phyloP scores from a whole-genome alignment of 2,329 filamentous ascomycete genomes.

The Penicillium verrucosum region DNA sequence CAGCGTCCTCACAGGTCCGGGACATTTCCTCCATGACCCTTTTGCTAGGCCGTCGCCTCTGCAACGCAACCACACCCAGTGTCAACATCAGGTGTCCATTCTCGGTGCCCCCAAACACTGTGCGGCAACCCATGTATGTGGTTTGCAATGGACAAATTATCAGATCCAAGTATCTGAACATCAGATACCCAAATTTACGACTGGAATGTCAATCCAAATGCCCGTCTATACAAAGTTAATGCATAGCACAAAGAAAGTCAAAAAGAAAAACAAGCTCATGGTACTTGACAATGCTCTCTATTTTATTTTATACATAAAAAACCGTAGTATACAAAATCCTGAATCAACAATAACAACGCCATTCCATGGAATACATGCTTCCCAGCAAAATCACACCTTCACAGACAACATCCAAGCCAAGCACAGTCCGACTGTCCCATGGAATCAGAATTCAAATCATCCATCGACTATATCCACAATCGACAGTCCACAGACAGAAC shows the following conservation, averaged over 20 bases:
- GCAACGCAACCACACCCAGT: not conserved
- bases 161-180: not conserved
- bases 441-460: not conserved
- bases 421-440: not conserved
- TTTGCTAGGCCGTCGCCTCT: not conserved
- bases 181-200: not conserved
- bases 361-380: constrained; percentile 6
- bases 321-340: constrained; percentile 8
- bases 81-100: not conserved
- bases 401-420: not conserved
- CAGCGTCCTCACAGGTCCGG: not conserved
- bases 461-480: not conserved
- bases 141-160: not conserved
- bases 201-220: not conserved
- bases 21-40: not conserved
- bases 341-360: constrained; percentile 6
- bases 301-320: constrained; percentile 6
- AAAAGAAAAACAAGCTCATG: not conserved
- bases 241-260: not conserved
- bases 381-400: not conserved
- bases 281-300: not conserved
- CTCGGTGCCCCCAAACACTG: constrained; percentile 1
- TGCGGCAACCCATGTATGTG: not conserved
- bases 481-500: not conserved
- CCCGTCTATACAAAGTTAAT: not conserved